Conservation (phyloP, 1,139 yeast genomes). For the Candida sp. region DNA sequence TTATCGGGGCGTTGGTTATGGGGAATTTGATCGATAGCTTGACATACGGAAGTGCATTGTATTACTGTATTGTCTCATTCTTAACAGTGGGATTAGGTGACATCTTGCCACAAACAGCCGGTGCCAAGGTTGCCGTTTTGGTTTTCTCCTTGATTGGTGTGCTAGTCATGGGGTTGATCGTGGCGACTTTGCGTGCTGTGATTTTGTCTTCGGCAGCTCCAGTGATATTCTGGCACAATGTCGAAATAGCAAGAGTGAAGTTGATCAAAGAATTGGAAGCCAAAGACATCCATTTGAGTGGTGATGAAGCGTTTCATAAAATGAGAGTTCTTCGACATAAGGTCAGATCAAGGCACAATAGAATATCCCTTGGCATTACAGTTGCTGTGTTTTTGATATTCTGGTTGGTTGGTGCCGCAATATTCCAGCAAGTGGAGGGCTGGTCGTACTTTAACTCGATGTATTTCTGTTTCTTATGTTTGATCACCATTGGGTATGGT, state of each 20-base stretch:
- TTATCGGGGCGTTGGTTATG: constrained; percentile 65
- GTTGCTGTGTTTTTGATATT: constrained; percentile 55
- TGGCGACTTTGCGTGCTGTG: constrained; percentile 70
- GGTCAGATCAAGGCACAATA: constrained; percentile 34
- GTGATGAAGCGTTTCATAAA: constrained; percentile 52
- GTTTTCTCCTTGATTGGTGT: constrained; percentile 73
- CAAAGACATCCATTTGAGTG: constrained; percentile 23
- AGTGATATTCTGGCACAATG: constrained; percentile 63
- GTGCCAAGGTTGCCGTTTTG: constrained; percentile 60
- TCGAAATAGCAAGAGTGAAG: constrained; percentile 42
- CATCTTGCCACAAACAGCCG: constrained; percentile 54
- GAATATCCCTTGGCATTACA: constrained; percentile 41
- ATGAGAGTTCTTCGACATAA: constrained; percentile 52
- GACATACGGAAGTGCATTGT: constrained; percentile 65
- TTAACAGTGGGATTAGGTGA: constrained; percentile 86
- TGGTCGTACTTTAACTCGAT: constrained; percentile 75
- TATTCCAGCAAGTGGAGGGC: constrained; percentile 58
- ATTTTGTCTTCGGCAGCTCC: constrained; percentile 64
- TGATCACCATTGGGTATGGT: constrained; percentile 87
- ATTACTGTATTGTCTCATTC: constrained; percentile 72
- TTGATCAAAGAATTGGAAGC: constrained; percentile 19
- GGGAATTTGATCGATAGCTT: constrained; percentile 30
- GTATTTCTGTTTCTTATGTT: constrained; percentile 76
- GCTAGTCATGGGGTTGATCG: constrained; percentile 69
- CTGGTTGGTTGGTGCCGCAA: constrained; percentile 75